Conservation (phyloP, 768 basidiomycete species). For the Hygrophorus russula region DNA sequence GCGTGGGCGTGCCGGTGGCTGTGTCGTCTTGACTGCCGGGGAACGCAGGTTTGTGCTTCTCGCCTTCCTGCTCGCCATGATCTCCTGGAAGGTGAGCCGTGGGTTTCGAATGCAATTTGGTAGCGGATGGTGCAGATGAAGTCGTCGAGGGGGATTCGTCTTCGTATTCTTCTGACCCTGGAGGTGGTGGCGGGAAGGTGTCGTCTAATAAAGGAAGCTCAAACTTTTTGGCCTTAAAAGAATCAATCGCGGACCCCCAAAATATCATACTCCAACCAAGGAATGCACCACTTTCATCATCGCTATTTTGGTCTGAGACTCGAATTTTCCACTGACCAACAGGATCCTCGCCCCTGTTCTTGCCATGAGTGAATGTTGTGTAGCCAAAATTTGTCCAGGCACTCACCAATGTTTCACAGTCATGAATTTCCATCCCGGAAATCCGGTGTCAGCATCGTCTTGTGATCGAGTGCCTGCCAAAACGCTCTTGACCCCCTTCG, state of each 20-base stretch:
- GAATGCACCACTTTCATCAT: slow-evolving; percentile 51
- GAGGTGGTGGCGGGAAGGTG: slow-evolving; percentile 36
- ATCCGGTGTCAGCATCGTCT: slow-evolving; percentile 62
- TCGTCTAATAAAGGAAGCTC: slow-evolving; percentile 40
- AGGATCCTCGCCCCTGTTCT: slow-evolving; percentile 80
- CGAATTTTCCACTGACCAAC: slow-evolving; percentile 83
- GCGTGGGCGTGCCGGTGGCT: slow-evolving; percentile 39
- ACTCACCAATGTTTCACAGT: slow-evolving; percentile 91
- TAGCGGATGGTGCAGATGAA: slow-evolving; percentile 26
- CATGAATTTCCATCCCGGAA: slow-evolving; percentile 98
- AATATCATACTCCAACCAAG: slow-evolving; percentile 87
- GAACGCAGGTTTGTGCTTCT: slow-evolving; percentile 70
- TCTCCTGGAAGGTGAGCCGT: slow-evolving; percentile 83
- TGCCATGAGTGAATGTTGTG: slow-evolving; percentile 10
- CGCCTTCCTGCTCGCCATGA: slow-evolving; percentile 70
- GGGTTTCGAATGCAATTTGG: slow-evolving; percentile 70
- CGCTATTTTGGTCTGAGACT: slow-evolving; percentile 71
- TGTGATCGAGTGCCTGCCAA: slow-evolving; percentile 59
- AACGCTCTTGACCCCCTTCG: slow-evolving; percentile 76
- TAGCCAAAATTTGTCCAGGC: background rate
- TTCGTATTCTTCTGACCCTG: no score
- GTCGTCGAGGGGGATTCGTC: slow-evolving; percentile 20
- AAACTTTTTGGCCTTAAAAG: slow-evolving; percentile 51
- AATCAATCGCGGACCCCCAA: slow-evolving; percentile 82
- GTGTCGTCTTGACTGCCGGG: slow-evolving; percentile 16